Conservation (phyloP, 306 rosid species). For the Prunus salicina region DNA sequence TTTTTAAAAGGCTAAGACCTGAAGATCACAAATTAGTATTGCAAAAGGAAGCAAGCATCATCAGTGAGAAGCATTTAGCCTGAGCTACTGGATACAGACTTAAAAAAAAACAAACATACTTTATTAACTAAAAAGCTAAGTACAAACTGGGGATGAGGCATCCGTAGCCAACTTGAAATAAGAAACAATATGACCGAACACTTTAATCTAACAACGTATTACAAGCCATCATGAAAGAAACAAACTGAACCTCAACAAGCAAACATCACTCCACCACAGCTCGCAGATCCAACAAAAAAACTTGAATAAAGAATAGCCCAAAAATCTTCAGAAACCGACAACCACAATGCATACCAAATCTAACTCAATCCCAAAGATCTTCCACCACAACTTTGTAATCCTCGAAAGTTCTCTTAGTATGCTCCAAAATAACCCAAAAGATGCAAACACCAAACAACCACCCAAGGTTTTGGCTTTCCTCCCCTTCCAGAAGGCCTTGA, state of each 20-base stretch:
- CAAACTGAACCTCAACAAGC: not conserved
- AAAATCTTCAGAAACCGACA: not conserved
- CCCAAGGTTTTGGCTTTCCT: not conserved
- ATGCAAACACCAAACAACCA: not conserved
- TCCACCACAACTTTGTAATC: not conserved
- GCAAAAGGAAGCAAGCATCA: not conserved
- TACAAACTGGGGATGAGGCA: not conserved
- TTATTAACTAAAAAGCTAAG: not conserved
- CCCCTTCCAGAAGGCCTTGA: not conserved
- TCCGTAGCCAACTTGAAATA: not conserved
- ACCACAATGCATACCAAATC: not conserved
- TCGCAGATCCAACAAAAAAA: not conserved
- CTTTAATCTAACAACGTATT: not conserved
- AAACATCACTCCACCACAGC: not conserved
- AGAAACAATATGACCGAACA: not conserved
- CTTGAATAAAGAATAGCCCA: not conserved
- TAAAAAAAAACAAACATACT: not conserved
- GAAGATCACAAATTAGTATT: not conserved
- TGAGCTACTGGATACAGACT: not conserved
- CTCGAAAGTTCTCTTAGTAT: not conserved
- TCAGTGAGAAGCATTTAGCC: too few relatives aligned
- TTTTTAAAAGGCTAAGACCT: not conserved
- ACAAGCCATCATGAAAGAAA: not conserved
- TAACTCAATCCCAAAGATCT: not conserved
- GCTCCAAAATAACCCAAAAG: not conserved